Evolutionary conservation across 129 eudicot species (phyloP).

Genomic region (Lonicera japonica): DNA sequence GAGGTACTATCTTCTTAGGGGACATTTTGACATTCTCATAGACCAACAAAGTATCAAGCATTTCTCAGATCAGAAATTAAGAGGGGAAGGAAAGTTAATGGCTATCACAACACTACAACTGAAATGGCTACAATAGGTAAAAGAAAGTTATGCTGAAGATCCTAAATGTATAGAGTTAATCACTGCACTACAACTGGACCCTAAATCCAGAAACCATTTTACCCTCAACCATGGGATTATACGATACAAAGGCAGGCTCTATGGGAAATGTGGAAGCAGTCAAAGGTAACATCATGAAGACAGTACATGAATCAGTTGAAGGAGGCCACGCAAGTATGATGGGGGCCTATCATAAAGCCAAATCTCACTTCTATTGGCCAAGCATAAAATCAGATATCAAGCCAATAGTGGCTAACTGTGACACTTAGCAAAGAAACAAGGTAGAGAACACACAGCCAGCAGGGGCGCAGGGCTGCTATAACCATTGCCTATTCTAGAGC

Average conservation of each 20-base stretch:
- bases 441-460: background rate
- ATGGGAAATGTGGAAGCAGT: background rate
- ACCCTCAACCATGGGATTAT: background rate
- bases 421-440: background rate
- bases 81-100: accelerated
- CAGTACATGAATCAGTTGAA: background rate
- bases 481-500: constrained; percentile 5
- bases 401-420: background rate
- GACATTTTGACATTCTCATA: background rate
- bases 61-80: background rate
- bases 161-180: too few relatives aligned
- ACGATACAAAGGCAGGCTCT: background rate
- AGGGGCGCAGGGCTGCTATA: constrained; percentile 2
- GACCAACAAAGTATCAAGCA: background rate
- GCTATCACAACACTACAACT: background rate
- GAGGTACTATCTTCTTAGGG: background rate
- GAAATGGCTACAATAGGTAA: background rate
- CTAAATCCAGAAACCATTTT: too few relatives aligned
- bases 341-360: background rate
- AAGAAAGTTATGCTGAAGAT: background rate
- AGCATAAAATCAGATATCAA: background rate
- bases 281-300: background rate
- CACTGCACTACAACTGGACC: accelerated
- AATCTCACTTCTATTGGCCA: background rate
- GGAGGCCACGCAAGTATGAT: constrained; percentile 2